Evolutionary conservation across 306 rosid genomes (phyloP), one percentile per base, ranked within the genome.

Genomic region (Trifolium dubium): DNA sequence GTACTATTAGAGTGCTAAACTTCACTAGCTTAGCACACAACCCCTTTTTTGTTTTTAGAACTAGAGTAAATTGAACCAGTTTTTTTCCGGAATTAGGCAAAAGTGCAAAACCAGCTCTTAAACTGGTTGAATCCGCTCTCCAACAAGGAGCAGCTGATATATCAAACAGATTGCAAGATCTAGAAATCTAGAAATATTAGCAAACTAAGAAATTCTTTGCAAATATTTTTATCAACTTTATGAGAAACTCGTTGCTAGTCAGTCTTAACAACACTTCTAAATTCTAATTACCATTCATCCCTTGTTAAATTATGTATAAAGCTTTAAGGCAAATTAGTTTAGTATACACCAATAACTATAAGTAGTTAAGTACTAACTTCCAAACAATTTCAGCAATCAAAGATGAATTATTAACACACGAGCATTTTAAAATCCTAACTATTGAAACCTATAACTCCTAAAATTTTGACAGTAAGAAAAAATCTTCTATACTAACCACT

Each of bases 371-470:
- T 23, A 23, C 23, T 23, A 23, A 23, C 23, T 63, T 14, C 17
- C 35, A 2, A 23, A 44, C 15, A 34, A 31, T 18, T 53, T 64
- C 37, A 54, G 28, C 63, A 51, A 40, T 44, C 4, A 77, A 70
- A 40, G 28, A 50, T 29, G 54, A 78, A 78, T 9, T 32, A 70
- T 8, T 17, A 39, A 56, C 58, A 51, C 29, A 23, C n/a, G 3
- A 47, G n/a, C 59, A 19, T 55, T 71, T 70, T 1, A 17, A 50
- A 37, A 51, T 60, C 39, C 6, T 6, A 69, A 61, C 43, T 32
- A 28, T 10, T 15, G 40, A 70, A 78, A 34, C 64, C 35, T 61
- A 64, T 35, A 49, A 17, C 44, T 77, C 65, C 62, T 30, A 29
- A 40, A 60, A 60, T 15, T 12, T 49, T 49, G 71, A 30, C 10